Evolutionary conservation across 2,329 filamentous ascomycete species (phyloP).

Genomic region (Penicillium sp.): DNA sequence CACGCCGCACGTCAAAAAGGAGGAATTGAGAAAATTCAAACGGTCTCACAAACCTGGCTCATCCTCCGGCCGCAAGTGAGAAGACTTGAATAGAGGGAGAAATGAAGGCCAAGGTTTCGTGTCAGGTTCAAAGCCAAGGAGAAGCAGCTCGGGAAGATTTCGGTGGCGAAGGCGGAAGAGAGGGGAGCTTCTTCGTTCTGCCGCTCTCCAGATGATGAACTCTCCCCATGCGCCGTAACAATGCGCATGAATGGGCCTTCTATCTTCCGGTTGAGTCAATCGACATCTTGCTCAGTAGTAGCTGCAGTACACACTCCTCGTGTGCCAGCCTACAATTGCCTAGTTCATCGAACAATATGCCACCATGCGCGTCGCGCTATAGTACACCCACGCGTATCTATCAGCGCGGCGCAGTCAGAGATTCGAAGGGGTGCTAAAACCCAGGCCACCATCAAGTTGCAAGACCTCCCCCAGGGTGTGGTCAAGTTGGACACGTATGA

Average conservation of each 20-base stretch:
- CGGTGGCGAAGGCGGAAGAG: constrained; percentile 37
- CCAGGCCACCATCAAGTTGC: constrained; percentile 39
- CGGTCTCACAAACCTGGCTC: constrained; percentile 39
- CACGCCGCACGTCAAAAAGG: constrained; percentile 29
- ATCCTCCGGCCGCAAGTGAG: constrained; percentile 35
- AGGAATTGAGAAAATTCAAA: constrained; percentile 23
- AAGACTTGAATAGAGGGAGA: constrained; percentile 24
- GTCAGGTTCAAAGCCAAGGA: constrained; percentile 20
- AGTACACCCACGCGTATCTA: constrained; percentile 17
- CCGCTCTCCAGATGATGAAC: constrained; percentile 8
- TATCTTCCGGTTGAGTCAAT: constrained; percentile 4
- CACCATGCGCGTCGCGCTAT: constrained; percentile 29
- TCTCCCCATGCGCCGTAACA: constrained; percentile 14
- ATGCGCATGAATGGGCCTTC: constrained; percentile 27
- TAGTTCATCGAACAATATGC: constrained; percentile 29
- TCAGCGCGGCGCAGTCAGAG: constrained; percentile 11
- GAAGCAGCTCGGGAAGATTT: constrained; percentile 36
- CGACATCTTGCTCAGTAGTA: constrained; percentile 6
- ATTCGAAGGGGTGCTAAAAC: constrained; percentile 37
- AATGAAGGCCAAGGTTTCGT: constrained; percentile 29
- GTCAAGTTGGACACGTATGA: constrained; percentile 47
- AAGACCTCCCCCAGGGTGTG: constrained; percentile 58
- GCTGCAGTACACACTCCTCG: neutral
- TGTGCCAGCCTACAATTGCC: constrained; percentile 15
- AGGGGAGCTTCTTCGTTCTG: constrained; percentile 25